Evolutionary conservation across 208 protist genomes (phyloP).

Genomic region (Tetramitus jugosus): DNA sequence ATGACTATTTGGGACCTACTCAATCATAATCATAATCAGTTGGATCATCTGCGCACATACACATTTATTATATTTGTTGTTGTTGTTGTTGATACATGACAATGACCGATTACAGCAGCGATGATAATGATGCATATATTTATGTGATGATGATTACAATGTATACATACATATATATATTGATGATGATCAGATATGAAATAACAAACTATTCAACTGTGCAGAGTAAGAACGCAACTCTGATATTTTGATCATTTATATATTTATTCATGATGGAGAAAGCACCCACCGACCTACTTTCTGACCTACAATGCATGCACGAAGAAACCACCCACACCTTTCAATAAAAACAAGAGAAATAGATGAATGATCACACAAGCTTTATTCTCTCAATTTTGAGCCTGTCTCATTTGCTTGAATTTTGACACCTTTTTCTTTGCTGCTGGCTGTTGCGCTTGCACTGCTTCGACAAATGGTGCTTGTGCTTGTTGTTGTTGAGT

Average conservation of each 20-base stretch:
- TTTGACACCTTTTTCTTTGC: neutral
- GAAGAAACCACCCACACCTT: neutral
- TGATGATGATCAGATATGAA: too few relatives aligned
- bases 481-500: too few relatives aligned
- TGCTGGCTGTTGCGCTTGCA: too few relatives aligned
- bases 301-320: neutral
- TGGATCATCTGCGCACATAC: too few relatives aligned
- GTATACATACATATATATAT: too few relatives aligned
- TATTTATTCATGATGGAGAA: neutral
- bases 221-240: neutral
- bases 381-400: neutral
- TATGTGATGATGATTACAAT: too few relatives aligned
- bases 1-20: conserved; percentile 42
- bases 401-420: neutral
- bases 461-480: too few relatives aligned
- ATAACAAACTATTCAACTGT: neutral
- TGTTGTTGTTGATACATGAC: too few relatives aligned
- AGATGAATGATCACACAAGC: neutral
- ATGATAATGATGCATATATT: too few relatives aligned
- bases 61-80: too few relatives aligned
- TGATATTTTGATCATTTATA: neutral
- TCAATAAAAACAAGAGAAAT: neutral
- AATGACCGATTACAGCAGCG: too few relatives aligned
- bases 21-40: too few relatives aligned
- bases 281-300: neutral